A percentile compares a stretch with the other conserved stretches of the same genome.
phyloP scores from a whole-genome alignment of 306 rosid species.

The Urtica urens region DNA sequence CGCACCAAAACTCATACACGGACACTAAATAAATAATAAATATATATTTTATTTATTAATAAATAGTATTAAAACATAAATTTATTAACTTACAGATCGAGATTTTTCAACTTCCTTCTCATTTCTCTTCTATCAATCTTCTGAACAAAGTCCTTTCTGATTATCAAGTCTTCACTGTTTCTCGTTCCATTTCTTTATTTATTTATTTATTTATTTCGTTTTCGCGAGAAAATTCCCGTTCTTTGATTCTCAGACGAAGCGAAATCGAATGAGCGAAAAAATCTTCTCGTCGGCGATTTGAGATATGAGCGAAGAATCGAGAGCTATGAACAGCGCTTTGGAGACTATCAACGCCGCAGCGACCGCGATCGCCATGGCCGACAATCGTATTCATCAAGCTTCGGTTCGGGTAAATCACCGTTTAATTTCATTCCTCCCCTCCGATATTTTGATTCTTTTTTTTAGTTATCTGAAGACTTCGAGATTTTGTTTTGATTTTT shows the following conservation, averaged over 20 bases:
- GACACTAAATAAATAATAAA: not conserved
- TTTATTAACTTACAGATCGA: constrained; percentile 5
- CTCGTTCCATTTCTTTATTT: not conserved
- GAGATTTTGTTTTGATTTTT: constrained; percentile 1
- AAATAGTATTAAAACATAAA: not conserved
- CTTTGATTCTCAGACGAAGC: constrained; percentile 3
- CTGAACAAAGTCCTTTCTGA: not conserved
- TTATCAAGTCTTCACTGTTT: constrained; percentile 13
- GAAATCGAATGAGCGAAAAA: constrained; percentile 3
- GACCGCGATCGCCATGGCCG: constrained; percentile 57
- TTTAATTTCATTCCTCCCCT: too few relatives aligned
- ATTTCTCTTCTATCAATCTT: not conserved
- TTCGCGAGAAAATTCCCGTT: not conserved
- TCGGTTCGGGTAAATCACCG: constrained; percentile 56
- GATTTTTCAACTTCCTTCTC: not conserved
- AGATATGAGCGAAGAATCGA: constrained; percentile 45
- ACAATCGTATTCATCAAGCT: constrained; percentile 49
- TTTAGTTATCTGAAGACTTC: not conserved
- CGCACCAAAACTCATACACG: not conserved
- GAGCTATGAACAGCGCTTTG: constrained; percentile 38
- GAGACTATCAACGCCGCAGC: constrained; percentile 96
- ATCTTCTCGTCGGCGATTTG: constrained; percentile 3
- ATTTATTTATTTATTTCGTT: not conserved
- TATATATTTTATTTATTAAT: not conserved
- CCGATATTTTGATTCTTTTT: not conserved